Conservation (phyloP, 768 basidiomycete genomes). For the Sarcomyxa edulis region DNA sequence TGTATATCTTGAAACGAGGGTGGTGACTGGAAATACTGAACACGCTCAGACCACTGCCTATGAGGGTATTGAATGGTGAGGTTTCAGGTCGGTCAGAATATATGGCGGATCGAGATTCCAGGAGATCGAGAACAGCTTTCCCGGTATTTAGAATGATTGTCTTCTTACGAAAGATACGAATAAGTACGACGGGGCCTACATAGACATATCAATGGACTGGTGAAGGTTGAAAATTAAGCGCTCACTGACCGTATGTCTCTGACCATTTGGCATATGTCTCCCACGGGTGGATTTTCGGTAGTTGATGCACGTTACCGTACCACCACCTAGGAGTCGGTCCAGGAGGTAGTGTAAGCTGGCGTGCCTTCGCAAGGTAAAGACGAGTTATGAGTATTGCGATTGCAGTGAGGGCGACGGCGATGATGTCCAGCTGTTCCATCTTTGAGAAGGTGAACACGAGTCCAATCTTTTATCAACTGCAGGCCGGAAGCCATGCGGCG, state of each 20-base stretch:
- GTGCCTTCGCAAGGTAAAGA: too few relatives aligned
- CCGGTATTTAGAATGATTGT: constrained; percentile 43
- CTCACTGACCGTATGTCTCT: constrained; percentile 11
- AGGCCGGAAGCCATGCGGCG: too few relatives aligned
- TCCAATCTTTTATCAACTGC: too few relatives aligned
- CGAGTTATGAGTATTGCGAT: too few relatives aligned
- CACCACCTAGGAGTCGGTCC: constrained; percentile 4
- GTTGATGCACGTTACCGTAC: neutral
- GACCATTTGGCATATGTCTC: constrained; percentile 15
- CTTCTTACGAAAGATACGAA: constrained; percentile 29
- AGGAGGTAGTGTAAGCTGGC: constrained; percentile 1
- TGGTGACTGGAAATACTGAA: constrained; percentile 25
- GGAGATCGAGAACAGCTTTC: constrained; percentile 35
- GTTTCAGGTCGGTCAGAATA: constrained; percentile 49
- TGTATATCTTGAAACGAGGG: constrained; percentile 29
- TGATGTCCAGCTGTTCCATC: too few relatives aligned
- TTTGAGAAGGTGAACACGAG: too few relatives aligned
- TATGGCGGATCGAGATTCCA: constrained; percentile 40
- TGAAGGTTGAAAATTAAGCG: neutral
- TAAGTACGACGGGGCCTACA: constrained; percentile 35
- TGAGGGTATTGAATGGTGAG: constrained; percentile 25
- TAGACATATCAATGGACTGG: neutral
- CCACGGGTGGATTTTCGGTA: constrained; percentile 11
- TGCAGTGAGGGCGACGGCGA: too few relatives aligned
- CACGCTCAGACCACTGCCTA: constrained; percentile 21